Base-by-base conservation (phyloP, 129 eudicot species). In the Cynara cardunculus region DNA sequence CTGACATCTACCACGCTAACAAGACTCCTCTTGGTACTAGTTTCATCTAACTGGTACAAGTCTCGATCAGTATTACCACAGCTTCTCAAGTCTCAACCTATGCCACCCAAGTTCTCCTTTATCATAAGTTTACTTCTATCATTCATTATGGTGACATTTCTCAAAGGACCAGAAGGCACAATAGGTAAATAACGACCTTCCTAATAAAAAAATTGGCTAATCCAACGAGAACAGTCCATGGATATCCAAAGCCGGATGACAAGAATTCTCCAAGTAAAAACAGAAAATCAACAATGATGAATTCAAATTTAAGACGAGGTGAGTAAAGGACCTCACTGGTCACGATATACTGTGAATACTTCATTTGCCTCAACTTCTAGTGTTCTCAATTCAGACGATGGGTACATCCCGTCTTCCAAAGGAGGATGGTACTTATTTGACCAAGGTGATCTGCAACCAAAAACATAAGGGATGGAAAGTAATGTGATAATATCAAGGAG, bases 271-370 rank as follows among this genome's bases (percentile, higher is more conserved):
- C 13, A 71, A 18, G 26, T 32, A 71, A 35, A 70, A 35, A 8
- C 39, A 41, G 27, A 78, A 39, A n/a, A 39, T 72, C 10, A 22
- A 34, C 16, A 44, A 39, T 37, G 11, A 56, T 9, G 61, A 5
- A 9, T 73, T 46, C 34, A 69, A 81, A 73, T 75, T 68, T 78
- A 91, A 80, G 88, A 90, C 87, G 97, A 87, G 96, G 90, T 86
- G 90, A 94, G 94, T 95, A 89, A 91, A 90, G 97, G 90, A 95
- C 97, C 97, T 95, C 97, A 95, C 99, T 95, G 99, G 94, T 95
- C 99, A 92, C 97, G 93, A 85, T 95, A 95, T 61, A 90, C 66
- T 49, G 97, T 85, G 76, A 95, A 95, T 80, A 95, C 89, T 14
- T 95, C 99, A 82, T 95, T 95, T 85, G 99, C 99, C 80, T 95